Percentiles rank a stretch among this genome's conserved stretches.
These are phyloP conservation scores for Fragaria iinumae DNA, from an alignment of 306 rosid genomes.

Conservation along the genomic window DNA sequence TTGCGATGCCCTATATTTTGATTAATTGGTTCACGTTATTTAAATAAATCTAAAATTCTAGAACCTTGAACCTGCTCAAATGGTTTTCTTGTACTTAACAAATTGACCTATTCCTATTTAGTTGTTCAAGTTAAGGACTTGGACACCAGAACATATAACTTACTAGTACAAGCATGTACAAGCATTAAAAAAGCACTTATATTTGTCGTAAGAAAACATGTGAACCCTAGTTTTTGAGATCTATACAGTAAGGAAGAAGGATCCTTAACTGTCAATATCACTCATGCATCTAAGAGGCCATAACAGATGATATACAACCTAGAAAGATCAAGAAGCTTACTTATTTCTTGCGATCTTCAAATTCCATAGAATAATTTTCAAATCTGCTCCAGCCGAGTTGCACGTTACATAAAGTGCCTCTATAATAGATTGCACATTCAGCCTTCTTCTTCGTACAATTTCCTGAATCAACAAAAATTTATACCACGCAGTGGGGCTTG, in stretches of 20 bases:
- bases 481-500: slow-evolving; percentile 2
- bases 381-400: slow-evolving; percentile 31
- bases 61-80: background rate
- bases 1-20: background rate
- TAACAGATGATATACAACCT: slow-evolving; percentile 16
- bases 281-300: background rate
- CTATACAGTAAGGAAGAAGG: background rate
- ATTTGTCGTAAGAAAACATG: background rate
- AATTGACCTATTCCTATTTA: slow-evolving; percentile 1
- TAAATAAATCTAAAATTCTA: background rate
- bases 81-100: background rate
- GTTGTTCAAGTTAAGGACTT: background rate
- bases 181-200: background rate
- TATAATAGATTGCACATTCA: slow-evolving; percentile 57
- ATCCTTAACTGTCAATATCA: background rate
- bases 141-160: background rate
- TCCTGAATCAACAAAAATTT: slow-evolving; percentile 40
- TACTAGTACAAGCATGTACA: background rate
- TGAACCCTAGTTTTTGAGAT: background rate
- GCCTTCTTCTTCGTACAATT: slow-evolving; percentile 45
- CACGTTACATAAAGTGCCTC: slow-evolving; percentile 48
- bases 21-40: background rate
- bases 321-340: slow-evolving; percentile 49
- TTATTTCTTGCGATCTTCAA: slow-evolving; percentile 52
- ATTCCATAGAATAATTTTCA: slow-evolving; percentile 40